Evolutionary conservation across 1,284 basidiomycete genomes (phyloP).

Genomic region (Megacollybia platyphylla): DNA sequence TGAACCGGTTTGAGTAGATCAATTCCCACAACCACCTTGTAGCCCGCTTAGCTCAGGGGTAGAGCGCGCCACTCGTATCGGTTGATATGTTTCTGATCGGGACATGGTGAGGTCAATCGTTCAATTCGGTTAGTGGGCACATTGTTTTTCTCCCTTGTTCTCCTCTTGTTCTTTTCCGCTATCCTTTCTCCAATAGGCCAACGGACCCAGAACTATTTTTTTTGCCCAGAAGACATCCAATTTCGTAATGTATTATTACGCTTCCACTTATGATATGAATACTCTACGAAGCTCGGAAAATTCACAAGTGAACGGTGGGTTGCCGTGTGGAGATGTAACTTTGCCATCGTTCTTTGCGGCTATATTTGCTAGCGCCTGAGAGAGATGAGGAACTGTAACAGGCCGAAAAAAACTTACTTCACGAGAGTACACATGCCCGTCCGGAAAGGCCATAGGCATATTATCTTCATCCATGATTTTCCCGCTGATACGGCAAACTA

Average conservation of each 20-base stretch:
- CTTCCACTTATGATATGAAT: slow-evolving; percentile 52
- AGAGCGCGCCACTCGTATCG: slow-evolving; percentile 43
- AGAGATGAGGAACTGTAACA: background rate
- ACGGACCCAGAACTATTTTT: background rate
- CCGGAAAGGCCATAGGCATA: slow-evolving; percentile 84
- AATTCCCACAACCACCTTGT: background rate
- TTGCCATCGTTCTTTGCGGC: slow-evolving; percentile 60
- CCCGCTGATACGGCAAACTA: slow-evolving; percentile 85
- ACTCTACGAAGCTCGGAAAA: slow-evolving; percentile 73
- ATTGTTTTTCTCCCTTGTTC: slow-evolving; percentile 5
- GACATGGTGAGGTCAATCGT: slow-evolving; percentile 41
- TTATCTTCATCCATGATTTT: slow-evolving; percentile 93
- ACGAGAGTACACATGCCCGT: slow-evolving; percentile 86
- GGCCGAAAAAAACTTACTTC: slow-evolving; percentile 38
- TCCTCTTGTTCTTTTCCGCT: no score
- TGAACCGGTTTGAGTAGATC: no score
- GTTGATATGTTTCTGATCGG: no score
- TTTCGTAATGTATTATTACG: no score
- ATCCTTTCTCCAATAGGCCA: background rate
- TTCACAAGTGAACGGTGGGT: slow-evolving; percentile 35
- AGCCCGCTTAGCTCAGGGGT: slow-evolving; percentile 47
- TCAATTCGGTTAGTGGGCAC: slow-evolving; percentile 41
- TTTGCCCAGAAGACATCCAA: background rate
- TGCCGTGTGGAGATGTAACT: slow-evolving; percentile 76
- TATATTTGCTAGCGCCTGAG: slow-evolving; percentile 74